These are phyloP conservation scores for Borealophlyctis nickersoniae DNA, from an alignment of 192 early-diverging fungal genomes.

Conservation along the genomic window DNA sequence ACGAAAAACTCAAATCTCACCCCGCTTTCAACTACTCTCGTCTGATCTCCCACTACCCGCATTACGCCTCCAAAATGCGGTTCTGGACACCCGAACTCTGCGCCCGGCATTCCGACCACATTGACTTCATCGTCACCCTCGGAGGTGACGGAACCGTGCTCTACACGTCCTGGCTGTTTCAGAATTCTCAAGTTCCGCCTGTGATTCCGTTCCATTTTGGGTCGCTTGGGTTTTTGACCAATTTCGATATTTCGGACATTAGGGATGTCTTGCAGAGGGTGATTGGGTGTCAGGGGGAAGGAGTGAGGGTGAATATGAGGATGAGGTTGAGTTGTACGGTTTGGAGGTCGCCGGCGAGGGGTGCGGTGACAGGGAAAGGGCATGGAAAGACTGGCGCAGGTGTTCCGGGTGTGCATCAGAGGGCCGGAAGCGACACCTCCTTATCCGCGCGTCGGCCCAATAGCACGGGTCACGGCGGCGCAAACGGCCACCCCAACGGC, in stretches of 20 bases:
- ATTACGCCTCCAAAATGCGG: conserved; percentile 12
- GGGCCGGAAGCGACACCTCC: conserved; percentile 46
- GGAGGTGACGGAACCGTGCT: conserved; percentile 97
- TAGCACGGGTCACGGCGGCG: not conserved
- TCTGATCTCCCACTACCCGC: conserved; percentile 19
- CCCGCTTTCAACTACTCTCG: conserved; percentile 25
- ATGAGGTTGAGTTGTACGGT: conserved; percentile 94
- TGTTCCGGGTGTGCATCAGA: too few species aligned
- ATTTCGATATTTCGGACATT: conserved; percentile 71
- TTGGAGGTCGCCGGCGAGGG: too few species aligned
- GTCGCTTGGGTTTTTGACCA: conserved; percentile 86
- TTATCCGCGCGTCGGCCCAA: not conserved
- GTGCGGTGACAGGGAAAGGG: too few species aligned
- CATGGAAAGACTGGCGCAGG: too few species aligned
- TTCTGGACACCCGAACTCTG: conserved; percentile 37
- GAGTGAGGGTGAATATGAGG: conserved; percentile 83
- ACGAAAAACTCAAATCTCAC: conserved; percentile 26
- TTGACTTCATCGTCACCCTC: conserved; percentile 90
- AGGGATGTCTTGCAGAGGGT: conserved; percentile 55
- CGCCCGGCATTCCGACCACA: conserved; percentile 61
- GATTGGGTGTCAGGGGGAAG: conserved; percentile 37
- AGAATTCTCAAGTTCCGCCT: conserved; percentile 71
- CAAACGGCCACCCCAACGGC: conserved; percentile 10
- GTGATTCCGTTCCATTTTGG: conserved; percentile 90
- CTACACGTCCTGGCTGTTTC: conserved; percentile 86